A percentile compares a stretch with the other conserved stretches of the same genome.
These are phyloP conservation scores for Colletotrichum acutatum DNA, from an alignment of 2,329 filamentous ascomycete species.

Conservation along the genomic window DNA sequence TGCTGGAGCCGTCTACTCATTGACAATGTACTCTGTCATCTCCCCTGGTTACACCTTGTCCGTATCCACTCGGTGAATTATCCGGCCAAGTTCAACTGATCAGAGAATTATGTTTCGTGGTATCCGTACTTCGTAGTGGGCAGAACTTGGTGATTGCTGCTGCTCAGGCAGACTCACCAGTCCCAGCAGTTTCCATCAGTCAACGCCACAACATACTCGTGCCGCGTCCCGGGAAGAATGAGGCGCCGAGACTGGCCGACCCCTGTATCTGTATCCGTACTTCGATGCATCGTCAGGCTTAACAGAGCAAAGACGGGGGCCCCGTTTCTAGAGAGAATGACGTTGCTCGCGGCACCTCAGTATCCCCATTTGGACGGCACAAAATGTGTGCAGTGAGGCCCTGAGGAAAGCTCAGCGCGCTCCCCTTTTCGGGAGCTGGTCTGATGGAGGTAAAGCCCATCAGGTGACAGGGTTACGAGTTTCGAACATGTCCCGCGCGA, in stretches of 20 bases:
- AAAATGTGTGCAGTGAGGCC: neutral
- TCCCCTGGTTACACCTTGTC: conserved; percentile 24
- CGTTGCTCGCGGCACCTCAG: conserved; percentile 7
- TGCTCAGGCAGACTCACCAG: conserved; percentile 15
- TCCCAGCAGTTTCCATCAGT: neutral
- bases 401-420: neutral
- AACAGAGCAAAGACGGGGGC: conserved; percentile 3
- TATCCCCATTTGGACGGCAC: conserved; percentile 6
- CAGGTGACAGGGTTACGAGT: conserved; percentile 26
- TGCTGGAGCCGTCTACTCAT: conserved; percentile 18
- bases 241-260: conserved; percentile 20
- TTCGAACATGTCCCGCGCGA: neutral
- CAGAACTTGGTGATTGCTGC: neutral
- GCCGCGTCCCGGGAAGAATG: conserved; percentile 19
- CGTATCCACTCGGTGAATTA: conserved; percentile 25
- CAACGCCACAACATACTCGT: conserved; percentile 29
- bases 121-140: neutral
- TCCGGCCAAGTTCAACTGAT: conserved; percentile 7
- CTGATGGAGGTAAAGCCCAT: conserved; percentile 9
- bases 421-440: conserved; percentile 6
- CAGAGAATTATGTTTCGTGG: neutral
- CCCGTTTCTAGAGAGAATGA: conserved; percentile 15
- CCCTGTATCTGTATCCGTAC: neutral
- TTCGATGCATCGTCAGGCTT: conserved; percentile 6
- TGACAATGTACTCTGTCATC: conserved; percentile 30